These are phyloP conservation scores for Venturia carpophila DNA, from an alignment of 2,329 filamentous ascomycete species.

Conservation along the genomic window DNA sequence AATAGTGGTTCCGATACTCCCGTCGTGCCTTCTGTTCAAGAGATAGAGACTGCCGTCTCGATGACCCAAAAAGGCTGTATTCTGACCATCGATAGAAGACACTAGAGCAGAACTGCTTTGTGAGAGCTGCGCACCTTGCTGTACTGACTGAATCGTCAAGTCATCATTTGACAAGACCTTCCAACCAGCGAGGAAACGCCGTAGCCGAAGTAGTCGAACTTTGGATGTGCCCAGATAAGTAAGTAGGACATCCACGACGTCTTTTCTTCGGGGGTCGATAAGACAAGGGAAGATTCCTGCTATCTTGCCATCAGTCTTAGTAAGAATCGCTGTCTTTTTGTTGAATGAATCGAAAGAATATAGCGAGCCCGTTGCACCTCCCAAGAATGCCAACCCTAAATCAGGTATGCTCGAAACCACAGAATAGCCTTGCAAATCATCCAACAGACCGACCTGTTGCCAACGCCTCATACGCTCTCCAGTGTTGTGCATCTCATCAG, in stretches of 20 bases:
- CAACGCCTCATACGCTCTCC: background rate
- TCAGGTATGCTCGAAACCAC: slow-evolving; percentile 28
- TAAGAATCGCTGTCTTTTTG: background rate
- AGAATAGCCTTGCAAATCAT: slow-evolving; percentile 42
- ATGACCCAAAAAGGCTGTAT: slow-evolving; percentile 5
- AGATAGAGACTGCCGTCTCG: slow-evolving; percentile 14
- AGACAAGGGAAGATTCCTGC: background rate
- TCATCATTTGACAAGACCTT: background rate
- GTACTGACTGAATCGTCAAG: background rate
- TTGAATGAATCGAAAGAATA: slow-evolving; percentile 29
- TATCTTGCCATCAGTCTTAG: slow-evolving; percentile 15
- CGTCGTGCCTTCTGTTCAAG: background rate
- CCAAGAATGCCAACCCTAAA: slow-evolving; percentile 37
- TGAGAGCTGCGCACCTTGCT: background rate
- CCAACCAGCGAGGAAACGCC: background rate
- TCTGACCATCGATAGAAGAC: slow-evolving; percentile 5
- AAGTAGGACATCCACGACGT: background rate
- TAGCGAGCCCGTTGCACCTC: slow-evolving; percentile 38
- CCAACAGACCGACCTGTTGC: slow-evolving; percentile 9
- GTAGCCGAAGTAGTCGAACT: background rate
- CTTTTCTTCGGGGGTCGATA: background rate
- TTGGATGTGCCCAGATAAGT: background rate
- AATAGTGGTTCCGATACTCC: background rate
- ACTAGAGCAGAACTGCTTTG: background rate
- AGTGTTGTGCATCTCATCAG: background rate